Percentiles rank a stretch among this genome's conserved stretches.
Evolutionary conservation across 441 rosid genomes (phyloP).

Genomic region (Arabidopsis hybrid): DNA sequence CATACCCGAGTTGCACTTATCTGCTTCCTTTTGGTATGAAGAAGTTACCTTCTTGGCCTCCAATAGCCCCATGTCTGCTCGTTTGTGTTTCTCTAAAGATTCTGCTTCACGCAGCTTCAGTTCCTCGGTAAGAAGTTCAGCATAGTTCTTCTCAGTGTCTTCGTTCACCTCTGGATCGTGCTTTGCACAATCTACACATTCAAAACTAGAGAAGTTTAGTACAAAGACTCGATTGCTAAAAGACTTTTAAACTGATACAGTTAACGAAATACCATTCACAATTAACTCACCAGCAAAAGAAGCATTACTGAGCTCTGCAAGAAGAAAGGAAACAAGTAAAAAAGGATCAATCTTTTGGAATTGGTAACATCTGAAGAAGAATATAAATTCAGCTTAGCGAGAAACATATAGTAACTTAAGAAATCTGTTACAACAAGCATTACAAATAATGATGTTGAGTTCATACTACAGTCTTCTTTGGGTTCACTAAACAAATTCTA

Average conservation of each 20-base stretch:
- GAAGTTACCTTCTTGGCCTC: constrained; percentile 97
- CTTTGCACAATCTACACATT: constrained; percentile 73
- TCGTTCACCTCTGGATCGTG: constrained; percentile 85
- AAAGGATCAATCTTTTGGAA: constrained; percentile 22
- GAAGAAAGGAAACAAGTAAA: constrained; percentile 32
- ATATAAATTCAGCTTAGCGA: background rate
- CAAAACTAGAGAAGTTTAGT: background rate
- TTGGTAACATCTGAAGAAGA: background rate
- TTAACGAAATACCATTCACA: constrained; percentile 9
- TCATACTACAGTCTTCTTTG: background rate
- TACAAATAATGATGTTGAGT: background rate
- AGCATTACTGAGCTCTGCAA: constrained; percentile 79
- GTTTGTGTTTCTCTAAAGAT: constrained; percentile 76
- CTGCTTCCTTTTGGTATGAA: constrained; percentile 95
- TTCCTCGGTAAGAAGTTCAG: constrained; percentile 79
- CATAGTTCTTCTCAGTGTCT: constrained; percentile 83
- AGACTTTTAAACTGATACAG: background rate
- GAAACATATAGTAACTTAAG: background rate
- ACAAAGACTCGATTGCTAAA: background rate
- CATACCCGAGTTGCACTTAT: constrained; percentile 97
- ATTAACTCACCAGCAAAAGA: constrained; percentile 73
- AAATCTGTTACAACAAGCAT: background rate
- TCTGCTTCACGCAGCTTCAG: constrained; percentile 82
- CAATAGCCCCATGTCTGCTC: constrained; percentile 78
- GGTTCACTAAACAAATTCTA: background rate